A percentile compares a stretch with the other conserved stretches of the same genome.
Conservation (phyloP, 306 rosid genomes). For the Alnus glutinosa region DNA sequence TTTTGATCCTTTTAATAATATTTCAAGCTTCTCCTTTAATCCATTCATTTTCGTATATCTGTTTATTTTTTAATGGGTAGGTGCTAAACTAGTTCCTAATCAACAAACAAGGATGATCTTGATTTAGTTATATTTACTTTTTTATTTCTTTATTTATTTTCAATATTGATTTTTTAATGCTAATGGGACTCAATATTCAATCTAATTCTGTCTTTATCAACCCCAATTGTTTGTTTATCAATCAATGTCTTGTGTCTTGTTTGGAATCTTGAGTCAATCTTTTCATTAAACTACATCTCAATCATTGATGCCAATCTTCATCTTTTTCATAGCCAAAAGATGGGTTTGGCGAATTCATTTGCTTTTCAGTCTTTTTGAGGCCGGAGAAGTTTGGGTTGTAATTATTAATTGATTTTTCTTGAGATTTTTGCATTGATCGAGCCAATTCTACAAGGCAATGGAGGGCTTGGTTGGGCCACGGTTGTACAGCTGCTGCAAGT, state of each 20-base stretch:
- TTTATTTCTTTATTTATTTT: neutral
- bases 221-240: constrained; percentile 31
- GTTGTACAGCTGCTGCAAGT: constrained; percentile 68
- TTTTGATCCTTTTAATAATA: no score
- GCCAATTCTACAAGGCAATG: constrained; percentile 42
- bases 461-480: constrained; percentile 42
- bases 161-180: neutral
- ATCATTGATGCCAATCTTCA: constrained; percentile 28
- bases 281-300: constrained; percentile 34
- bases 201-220: constrained; percentile 29
- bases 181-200: neutral
- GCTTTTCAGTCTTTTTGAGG: constrained; percentile 4
- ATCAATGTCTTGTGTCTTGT: constrained; percentile 6
- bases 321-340: constrained; percentile 7
- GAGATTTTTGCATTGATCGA: constrained; percentile 9
- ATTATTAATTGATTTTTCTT: neutral
- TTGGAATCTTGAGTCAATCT: constrained; percentile 38
- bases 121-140: neutral
- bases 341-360: constrained; percentile 1
- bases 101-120: neutral
- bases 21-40: neutral
- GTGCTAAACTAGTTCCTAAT: neutral
- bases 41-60: neutral
- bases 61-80: neutral
- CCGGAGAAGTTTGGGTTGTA: constrained; percentile 8